Evolutionary conservation across 2,329 filamentous ascomycete species (phyloP).

Genomic region (Hypoxylon sp.): DNA sequence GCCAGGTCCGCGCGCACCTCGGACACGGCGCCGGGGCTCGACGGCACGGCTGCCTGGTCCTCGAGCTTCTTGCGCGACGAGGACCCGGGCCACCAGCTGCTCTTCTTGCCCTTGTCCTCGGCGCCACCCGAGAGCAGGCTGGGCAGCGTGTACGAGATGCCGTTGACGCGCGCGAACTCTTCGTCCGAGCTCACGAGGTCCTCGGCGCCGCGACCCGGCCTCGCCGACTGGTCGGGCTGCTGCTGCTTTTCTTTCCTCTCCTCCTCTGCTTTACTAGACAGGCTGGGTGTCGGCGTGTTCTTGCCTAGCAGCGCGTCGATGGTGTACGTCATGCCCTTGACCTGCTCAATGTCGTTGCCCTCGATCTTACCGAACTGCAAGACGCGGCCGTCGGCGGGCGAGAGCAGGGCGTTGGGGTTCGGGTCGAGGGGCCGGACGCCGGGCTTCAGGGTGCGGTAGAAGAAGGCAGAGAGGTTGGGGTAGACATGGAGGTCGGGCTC

Average conservation of each 20-base stretch:
- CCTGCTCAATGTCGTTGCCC: conserved; percentile 94
- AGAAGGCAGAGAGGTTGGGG: conserved; percentile 94
- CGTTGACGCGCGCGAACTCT: conserved; percentile 93
- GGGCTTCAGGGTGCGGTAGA: conserved; percentile 93
- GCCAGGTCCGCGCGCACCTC: conserved; percentile 87
- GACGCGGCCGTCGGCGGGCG: conserved; percentile 88
- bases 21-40: conserved; percentile 73
- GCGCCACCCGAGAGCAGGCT: conserved; percentile 76
- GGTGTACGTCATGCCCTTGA: conserved; percentile 98
- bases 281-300: conserved; percentile 62
- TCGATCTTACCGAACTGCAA: conserved; percentile 93
- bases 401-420: conserved; percentile 79
- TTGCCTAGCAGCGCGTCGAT: conserved; percentile 89
- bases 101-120: conserved; percentile 50
- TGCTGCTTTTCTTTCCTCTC: conserved; percentile 35
- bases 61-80: conserved; percentile 53
- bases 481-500: conserved; percentile 90
- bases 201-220: conserved; percentile 45
- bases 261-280: conserved; percentile 55
- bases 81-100: no score
- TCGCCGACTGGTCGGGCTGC: conserved; percentile 32
- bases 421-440: conserved; percentile 85
- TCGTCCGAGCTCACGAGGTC: conserved; percentile 81
- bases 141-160: conserved; percentile 93
- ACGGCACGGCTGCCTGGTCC: conserved; percentile 76